These are phyloP conservation scores for Tylopilus orsonianus DNA, from an alignment of 1,284 basidiomycete species.

Conservation along the genomic window DNA sequence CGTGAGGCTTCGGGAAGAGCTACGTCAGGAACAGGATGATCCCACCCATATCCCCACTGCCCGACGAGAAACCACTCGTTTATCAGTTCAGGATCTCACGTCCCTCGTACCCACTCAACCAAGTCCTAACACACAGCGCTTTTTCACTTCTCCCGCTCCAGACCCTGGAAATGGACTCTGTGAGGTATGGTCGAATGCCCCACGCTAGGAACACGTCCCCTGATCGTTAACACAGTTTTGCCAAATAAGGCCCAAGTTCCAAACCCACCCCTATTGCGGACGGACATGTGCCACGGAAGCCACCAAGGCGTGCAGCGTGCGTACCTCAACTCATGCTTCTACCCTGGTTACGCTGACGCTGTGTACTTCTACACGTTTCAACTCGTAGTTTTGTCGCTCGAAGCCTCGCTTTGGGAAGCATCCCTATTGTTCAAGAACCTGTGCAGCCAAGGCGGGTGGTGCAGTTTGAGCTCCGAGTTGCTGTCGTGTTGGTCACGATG, in stretches of 20 bases:
- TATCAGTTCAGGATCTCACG: conserved; percentile 34
- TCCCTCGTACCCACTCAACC: conserved; percentile 20
- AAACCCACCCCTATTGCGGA: conserved; percentile 54
- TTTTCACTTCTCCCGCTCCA: conserved; percentile 1
- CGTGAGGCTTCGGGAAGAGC: conserved; percentile 51
- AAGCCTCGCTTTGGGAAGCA: conserved; percentile 37
- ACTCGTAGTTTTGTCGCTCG: conserved; percentile 29
- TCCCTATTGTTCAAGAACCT: conserved; percentile 35
- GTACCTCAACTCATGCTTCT: conserved; percentile 7
- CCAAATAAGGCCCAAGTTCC: conserved; percentile 53
- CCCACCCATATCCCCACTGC: conserved; percentile 30
- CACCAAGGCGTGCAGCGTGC: conserved; percentile 30
- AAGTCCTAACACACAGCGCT: conserved; percentile 4
- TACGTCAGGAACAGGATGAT: conserved; percentile 38
- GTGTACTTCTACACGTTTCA: not conserved
- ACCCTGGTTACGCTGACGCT: conserved; percentile 3
- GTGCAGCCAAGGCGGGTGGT: conserved; percentile 29
- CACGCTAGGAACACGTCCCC: not conserved
- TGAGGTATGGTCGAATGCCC: conserved; percentile 25
- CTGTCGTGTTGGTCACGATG: not conserved
- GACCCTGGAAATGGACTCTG: conserved; percentile 26
- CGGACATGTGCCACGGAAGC: conserved; percentile 59
- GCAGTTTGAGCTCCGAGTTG: conserved; percentile 10
- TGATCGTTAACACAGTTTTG: conserved; percentile 44
- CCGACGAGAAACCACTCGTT: conserved; percentile 29